Percentiles rank a stretch among this genome's conserved stretches.
phyloP scores from a whole-genome alignment of 2,329 filamentous ascomycete species.

The Fusarium pseudograminearum region DNA sequence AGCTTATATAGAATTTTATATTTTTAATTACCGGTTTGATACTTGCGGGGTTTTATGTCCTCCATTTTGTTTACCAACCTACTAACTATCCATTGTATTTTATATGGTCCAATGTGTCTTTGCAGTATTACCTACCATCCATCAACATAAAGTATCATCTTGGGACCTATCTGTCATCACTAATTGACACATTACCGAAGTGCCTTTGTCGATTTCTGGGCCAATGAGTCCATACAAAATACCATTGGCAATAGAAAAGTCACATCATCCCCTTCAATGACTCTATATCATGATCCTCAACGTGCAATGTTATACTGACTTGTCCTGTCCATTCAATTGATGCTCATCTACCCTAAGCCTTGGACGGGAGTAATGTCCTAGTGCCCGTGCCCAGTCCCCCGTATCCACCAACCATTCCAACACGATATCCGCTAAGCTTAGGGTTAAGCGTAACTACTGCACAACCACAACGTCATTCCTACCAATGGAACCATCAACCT shows the following conservation, averaged over 20 bases:
- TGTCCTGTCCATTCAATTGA: not conserved
- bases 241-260: not conserved
- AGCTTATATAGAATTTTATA: not conserved
- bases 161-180: too few relatives aligned
- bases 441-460: not conserved
- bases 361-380: constrained; percentile 10
- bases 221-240: not conserved
- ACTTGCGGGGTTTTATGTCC: too few relatives aligned
- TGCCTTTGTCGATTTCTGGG: not conserved
- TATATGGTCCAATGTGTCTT: too few relatives aligned
- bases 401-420: constrained; percentile 20
- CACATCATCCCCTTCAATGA: not conserved
- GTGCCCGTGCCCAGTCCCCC: constrained; percentile 27
- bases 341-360: not conserved
- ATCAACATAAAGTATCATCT: too few relatives aligned
- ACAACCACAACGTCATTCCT: constrained; percentile 9
- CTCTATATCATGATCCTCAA: not conserved
- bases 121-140: too few relatives aligned
- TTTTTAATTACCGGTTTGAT: too few relatives aligned
- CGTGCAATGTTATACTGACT: too few relatives aligned
- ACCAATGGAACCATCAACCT: not conserved
- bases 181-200: not conserved
- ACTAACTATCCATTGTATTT: too few relatives aligned
- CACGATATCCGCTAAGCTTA: constrained; percentile 14
- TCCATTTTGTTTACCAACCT: too few relatives aligned